Evolutionary conservation across 75 land plant species (phyloP), one percentile per base, ranked within the genome.

Genomic region (Gnetum montanum): DNA sequence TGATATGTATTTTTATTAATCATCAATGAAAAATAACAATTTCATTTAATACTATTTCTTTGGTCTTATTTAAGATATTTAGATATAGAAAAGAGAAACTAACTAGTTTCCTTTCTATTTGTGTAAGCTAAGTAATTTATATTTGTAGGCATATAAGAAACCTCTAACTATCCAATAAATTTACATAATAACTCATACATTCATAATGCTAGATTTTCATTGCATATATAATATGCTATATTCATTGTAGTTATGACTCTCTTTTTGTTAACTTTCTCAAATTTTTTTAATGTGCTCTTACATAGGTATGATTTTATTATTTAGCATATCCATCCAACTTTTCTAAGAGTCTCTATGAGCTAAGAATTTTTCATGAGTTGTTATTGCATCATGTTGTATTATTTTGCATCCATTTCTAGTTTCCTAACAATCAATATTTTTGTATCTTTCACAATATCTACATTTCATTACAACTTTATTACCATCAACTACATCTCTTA

Each of bases 181-280:
- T 48, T 25, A 25, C 29, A 48, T 11, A 48, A 12, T 28, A 13
- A 26, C 2, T 48, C 16, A 28, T 48, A 13, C 29, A 15, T 48
- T 19, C 31, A 11, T 48, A 48, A 28, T 12, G 51, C 25, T 26
- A 27, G 28, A 28, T 48, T 0, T 26, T 48, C 51, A 11, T 48
- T 28, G 15, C n/a, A 48, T 1, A 48, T 1, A 48, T 0, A 13
- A 48, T 48, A 26, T 18, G 50, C 12, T 40, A 40, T 12, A 26
- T 48, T 48, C 51, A 28, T 48, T 48, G 51, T 48, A 0, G 31
- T 10, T 10, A 48, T 26, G 4, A 48, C 50, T 48, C 28, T 48
- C 28, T 48, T 3, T 15, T 24, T 48, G 12, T 48, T 27, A 11
- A 0, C 13, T 12, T 48, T 4, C 28, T 27, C n/a, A 23, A 48